Evolutionary conservation across 164 flowering plant species (phyloP).

Genomic region (Chloranthus sessilifolius): DNA sequence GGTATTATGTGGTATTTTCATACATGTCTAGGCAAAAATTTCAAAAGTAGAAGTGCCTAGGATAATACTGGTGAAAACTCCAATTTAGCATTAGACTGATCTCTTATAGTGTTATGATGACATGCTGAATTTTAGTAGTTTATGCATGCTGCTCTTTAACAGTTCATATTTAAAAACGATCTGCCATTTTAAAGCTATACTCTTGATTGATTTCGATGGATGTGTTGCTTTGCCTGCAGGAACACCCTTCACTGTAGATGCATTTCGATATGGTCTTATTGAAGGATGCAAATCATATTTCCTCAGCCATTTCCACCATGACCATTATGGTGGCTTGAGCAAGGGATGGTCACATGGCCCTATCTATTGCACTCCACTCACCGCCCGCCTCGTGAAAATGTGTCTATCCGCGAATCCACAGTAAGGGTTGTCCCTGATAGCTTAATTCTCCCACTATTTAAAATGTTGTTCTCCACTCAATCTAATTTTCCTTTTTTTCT

Average conservation of each 20-base stretch:
- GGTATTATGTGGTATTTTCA: no score
- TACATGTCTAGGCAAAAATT: no score
- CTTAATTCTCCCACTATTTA: neutral
- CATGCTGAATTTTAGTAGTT: neutral
- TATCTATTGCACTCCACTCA: constrained; percentile 62
- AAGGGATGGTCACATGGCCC: constrained; percentile 76
- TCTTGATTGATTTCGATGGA: no score
- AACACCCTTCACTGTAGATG: constrained; percentile 72
- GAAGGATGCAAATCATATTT: constrained; percentile 68
- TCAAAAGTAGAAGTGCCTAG: no score
- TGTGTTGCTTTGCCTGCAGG: constrained; percentile 25
- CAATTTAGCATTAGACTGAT: neutral
- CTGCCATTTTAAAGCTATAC: neutral
- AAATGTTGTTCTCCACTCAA: neutral
- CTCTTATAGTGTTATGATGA: neutral
- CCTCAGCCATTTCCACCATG: constrained; percentile 66
- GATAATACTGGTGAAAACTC: neutral
- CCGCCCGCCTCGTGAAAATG: constrained; percentile 52
- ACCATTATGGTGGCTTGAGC: constrained; percentile 69
- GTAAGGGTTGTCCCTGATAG: no score
- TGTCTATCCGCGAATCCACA: constrained; percentile 53
- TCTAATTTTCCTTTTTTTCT: neutral
- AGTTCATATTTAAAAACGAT: neutral
- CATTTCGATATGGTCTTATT: constrained; percentile 61
- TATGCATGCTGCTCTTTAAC: neutral